Evolutionary conservation across 768 basidiomycete species (phyloP), one percentile per base, ranked within the genome.

Genomic region (Lyophyllum decastes): DNA sequence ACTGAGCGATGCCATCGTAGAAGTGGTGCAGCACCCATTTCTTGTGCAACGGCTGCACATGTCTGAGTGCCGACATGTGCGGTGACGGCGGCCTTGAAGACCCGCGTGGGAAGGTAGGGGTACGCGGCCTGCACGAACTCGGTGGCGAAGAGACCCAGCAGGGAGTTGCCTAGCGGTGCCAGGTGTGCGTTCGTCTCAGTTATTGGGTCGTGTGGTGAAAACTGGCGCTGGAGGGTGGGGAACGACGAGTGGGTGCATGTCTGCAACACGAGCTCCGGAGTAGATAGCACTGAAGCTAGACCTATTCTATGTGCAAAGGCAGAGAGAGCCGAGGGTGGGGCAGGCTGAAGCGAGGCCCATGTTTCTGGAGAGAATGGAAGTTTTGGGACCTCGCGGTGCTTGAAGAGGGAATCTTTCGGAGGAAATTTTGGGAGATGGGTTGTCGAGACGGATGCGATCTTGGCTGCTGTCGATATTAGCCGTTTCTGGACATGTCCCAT

Each of bases 101-200:
- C 94, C 54, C 92, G 87, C 21, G 93, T 94, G 1, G 96, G 96
- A 25, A 98, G 82, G 67, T 95, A 88, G 0, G 96, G 96, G 71
- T 90, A 98, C 45, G 85, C 79, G 12, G 87, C 78, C 54, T 90
- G 81, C 40, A 97, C 75, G 68, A 89, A 86, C 73, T 98, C 95
- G 2, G 92, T 74, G 9, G 93, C 90, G 69, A 97, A 95, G 27
- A 97, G 79, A 53, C 95, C 95, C 75, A 97, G 83, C 55, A 97
- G 81, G 0, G 91, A 81, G 76, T 97, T 97, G 40, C 95, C 95
- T 14, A 95, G 73, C 0, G 81, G 71, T 2, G 88, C 80, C 14
- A 96, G 83, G 49, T 90, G 83, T 9, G 80, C 87, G 75, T 98
- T 98, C 44, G 87, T 87, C 26, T 76, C 68, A 35, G 86, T 85